Percentiles rank a stretch among this genome's conserved stretches.
These are phyloP conservation scores for Ambrosia hybrid DNA, from an alignment of 140 eudicot species.

Conservation along the genomic window DNA sequence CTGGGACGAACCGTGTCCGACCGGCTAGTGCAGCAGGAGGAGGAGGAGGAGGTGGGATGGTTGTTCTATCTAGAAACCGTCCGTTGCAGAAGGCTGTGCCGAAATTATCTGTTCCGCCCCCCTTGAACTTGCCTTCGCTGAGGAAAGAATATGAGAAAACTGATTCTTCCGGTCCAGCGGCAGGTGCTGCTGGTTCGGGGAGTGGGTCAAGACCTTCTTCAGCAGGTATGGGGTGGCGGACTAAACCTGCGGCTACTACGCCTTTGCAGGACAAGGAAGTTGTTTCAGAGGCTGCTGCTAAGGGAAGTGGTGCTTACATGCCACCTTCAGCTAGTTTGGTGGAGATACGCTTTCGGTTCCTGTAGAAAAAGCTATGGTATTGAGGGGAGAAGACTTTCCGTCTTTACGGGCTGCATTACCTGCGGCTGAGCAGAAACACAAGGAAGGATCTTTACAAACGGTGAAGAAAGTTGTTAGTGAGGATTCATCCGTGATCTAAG, in stretches of 20 bases:
- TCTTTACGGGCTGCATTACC: conserved; percentile 80
- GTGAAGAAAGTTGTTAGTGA: conserved; percentile 52
- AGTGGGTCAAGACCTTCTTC: conserved; percentile 67
- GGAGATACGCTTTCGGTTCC: conserved; percentile 30
- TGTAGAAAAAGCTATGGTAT: conserved; percentile 56
- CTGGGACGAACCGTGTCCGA: conserved; percentile 47
- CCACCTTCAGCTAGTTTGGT: conserved; percentile 67
- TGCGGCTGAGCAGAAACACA: conserved; percentile 61
- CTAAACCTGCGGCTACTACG: conserved; percentile 67
- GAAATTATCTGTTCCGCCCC: conserved; percentile 91
- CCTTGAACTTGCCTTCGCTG: too few relatives aligned
- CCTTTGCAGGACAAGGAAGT: conserved; percentile 54
- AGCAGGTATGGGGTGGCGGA: conserved; percentile 86
- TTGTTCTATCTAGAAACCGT: conserved; percentile 71
- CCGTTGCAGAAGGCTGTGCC: conserved; percentile 60
- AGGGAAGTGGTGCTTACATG: conserved; percentile 52
- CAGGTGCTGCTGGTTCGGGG: conserved; percentile 61
- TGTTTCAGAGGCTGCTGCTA: conserved; percentile 30
- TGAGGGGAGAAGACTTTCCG: conserved; percentile 98
- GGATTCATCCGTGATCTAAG: conserved; percentile 51
- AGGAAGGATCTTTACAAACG: conserved; percentile 52
- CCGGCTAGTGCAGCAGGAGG: conserved; percentile 43
- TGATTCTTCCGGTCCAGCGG: conserved; percentile 62
- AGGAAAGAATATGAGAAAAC: conserved; percentile 84
- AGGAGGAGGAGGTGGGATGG: conserved; percentile 72